phyloP scores from a whole-genome alignment of 2,329 filamentous ascomycete species.

The Trichoderma endophyticum region DNA sequence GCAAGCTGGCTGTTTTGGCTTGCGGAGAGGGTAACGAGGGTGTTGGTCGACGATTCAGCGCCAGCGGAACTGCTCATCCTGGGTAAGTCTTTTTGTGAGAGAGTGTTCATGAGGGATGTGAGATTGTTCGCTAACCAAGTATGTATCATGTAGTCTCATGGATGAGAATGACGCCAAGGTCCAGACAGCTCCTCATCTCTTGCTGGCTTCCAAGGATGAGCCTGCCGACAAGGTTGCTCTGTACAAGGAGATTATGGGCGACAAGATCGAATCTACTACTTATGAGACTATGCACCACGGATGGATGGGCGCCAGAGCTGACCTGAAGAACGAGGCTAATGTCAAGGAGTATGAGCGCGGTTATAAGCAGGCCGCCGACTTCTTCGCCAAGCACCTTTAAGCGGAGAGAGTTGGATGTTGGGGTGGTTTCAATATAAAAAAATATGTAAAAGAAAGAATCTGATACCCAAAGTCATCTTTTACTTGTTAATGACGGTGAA shows the following conservation, averaged over 20 bases:
- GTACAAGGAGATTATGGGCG: conserved; percentile 40
- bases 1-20: conserved; percentile 41
- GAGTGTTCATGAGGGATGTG: neutral
- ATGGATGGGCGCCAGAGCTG: conserved; percentile 56
- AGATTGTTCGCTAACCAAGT: neutral
- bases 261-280: conserved; percentile 44
- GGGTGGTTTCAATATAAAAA: neutral
- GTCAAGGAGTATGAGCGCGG: conserved; percentile 48
- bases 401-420: neutral
- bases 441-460: neutral
- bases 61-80: conserved; percentile 33
- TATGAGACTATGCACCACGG: conserved; percentile 53
- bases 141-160: conserved; percentile 27
- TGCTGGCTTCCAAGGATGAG: conserved; percentile 50
- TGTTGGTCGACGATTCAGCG: conserved; percentile 35
- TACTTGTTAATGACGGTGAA: neutral
- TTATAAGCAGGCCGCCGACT: conserved; percentile 44
- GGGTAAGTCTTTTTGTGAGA: conserved; percentile 21
- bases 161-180: conserved; percentile 42
- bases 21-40: conserved; percentile 37
- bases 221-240: conserved; percentile 41
- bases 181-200: conserved; percentile 46
- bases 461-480: neutral
- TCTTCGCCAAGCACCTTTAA: conserved; percentile 42
- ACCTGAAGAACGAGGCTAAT: conserved; percentile 44